A percentile compares a stretch with the other conserved stretches of the same genome.
Conservation (phyloP, 352 stramenopile species). For the Discostella stelligera region DNA sequence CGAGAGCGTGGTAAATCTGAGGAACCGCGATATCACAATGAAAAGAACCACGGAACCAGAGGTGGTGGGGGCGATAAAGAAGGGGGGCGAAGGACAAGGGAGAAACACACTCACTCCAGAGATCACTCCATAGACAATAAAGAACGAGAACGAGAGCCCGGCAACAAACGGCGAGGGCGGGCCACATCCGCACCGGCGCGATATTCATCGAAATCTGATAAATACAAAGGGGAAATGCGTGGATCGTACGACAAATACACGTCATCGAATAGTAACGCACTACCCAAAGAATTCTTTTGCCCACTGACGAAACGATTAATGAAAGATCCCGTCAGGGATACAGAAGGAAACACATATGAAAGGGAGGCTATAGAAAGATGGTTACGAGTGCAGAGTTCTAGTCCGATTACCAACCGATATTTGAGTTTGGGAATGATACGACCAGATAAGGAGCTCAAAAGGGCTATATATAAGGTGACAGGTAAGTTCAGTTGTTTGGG, state of each 20-base stretch:
- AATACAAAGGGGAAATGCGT: background rate
- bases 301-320: slow-evolving; percentile 46
- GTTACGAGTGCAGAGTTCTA: slow-evolving; percentile 52
- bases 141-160: background rate
- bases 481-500: slow-evolving; percentile 26
- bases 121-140: background rate
- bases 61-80: background rate
- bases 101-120: background rate
- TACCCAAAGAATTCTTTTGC: slow-evolving; percentile 48
- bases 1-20: background rate
- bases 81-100: slow-evolving; percentile 5
- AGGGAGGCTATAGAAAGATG: slow-evolving; percentile 53
- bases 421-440: slow-evolving; percentile 43
- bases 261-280: background rate
- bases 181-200: slow-evolving; percentile 32
- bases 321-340: slow-evolving; percentile 54
- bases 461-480: slow-evolving; percentile 36
- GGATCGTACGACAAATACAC: background rate
- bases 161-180: slow-evolving; percentile 4
- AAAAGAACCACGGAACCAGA: background rate
- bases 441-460: slow-evolving; percentile 45
- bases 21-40: background rate
- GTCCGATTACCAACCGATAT: slow-evolving; percentile 51
- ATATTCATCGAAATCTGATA: slow-evolving; percentile 10
- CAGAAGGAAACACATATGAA: slow-evolving; percentile 57